phyloP scores from a whole-genome alignment of 202 grass and related monocot species.

The Panicum hallii region DNA sequence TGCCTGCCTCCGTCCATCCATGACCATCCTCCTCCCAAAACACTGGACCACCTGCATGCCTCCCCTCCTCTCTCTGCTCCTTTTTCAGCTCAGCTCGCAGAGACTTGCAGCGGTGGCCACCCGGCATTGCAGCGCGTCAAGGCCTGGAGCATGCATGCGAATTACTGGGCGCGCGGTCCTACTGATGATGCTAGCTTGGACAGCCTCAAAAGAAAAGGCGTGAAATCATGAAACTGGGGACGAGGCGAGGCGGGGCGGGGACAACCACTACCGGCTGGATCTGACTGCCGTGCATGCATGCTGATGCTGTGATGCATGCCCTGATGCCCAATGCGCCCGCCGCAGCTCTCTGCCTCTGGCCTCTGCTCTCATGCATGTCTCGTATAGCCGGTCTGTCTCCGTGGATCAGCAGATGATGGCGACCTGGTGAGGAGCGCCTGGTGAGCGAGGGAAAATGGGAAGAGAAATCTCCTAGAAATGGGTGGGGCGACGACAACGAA shows the following conservation, averaged over 20 bases:
- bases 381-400: constrained; percentile 18
- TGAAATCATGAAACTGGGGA: constrained; percentile 30
- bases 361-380: constrained; percentile 27
- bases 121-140: neutral
- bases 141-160: constrained; percentile 40
- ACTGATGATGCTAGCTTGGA: neutral
- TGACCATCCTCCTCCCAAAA: neutral
- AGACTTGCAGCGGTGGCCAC: constrained; percentile 6
- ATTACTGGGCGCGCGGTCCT: constrained; percentile 25
- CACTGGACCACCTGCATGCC: constrained; percentile 43
- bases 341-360: neutral
- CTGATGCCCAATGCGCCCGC: neutral
- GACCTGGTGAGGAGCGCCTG: neutral
- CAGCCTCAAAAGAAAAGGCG: constrained; percentile 28
- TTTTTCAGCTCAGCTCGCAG: constrained; percentile 36
- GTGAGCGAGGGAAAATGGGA: neutral
- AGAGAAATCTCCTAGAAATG: constrained; percentile 41
- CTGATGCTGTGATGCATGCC: neutral
- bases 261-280: constrained; percentile 27
- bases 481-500: neutral
- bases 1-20: constrained; percentile 18
- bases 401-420: neutral
- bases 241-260: neutral
- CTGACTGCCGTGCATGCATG: neutral
- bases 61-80: neutral